Base-by-base conservation (phyloP, 2,329 filamentous ascomycete genomes). In the Tolypocladium tropicale region DNA sequence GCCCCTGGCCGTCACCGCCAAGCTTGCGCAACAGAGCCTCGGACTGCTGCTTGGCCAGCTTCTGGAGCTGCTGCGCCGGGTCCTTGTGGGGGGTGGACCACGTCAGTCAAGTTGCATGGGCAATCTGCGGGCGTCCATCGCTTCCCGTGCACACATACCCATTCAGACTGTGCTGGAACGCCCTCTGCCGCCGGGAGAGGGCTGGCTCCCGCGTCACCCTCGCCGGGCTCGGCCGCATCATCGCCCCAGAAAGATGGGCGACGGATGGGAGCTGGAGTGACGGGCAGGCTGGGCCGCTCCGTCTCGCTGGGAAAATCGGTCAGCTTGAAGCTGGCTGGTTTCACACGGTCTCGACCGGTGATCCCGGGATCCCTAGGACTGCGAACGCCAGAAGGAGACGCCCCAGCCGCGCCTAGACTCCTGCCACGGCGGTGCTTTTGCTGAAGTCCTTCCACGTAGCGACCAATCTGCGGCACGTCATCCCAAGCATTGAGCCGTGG, bases 401-500 rank as follows among this genome's bases (percentile, higher is more conserved):
- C 50, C 53, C 58, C 59, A 52, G 57, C 41, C 54, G 46, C 58
- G 37, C 56, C 63, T 59, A 65, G 67, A 58, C 68, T 72, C 58
- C 67, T 70, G 28, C 59, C 63, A 50, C 75, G 73, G 53, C 72
- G 74, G 65, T 82, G 79, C 68, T 85, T 84, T 32, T 49, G 46
- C 63, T 88, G 84, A 56, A 95, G 76, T 54, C 83, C 80, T 60
- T 89, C 88, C 55, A 97, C 89, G 68, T 96, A 99, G 60, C 83
- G 82, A 65, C 90, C 85, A 64, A 99, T 99, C 61, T 90, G 88
- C 14, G 89, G 89, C 54, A 95, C 82, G 54, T 90, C 89, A 65
- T 99, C 94, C 94, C 94, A 99, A 18, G 90, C 92, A 70, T 97
- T 99, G 53, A 78, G 82, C 51, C 84, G 81, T n/a, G 83, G 77